Evolutionary conservation across 2,329 filamentous ascomycete species (phyloP), one percentile per base, ranked within the genome.

Genomic region (Akanthomyces lecanii): DNA sequence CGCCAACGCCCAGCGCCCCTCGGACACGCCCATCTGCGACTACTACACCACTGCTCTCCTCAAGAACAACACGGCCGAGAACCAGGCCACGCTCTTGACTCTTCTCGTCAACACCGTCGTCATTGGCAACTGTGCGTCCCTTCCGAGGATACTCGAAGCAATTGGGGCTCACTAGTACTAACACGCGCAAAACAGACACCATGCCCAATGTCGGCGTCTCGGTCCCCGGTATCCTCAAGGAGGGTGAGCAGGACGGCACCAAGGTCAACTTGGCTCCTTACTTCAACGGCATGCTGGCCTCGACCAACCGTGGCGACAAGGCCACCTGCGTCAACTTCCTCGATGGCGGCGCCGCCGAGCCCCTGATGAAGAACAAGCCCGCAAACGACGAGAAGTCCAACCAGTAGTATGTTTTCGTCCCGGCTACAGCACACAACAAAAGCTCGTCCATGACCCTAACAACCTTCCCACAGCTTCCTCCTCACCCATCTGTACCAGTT

Each of bases 71-170:
- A 86, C 81, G 44, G 81, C 82, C 21, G 78, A 76, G 36, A 87
- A 85, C 71, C 85, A 88, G 71, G 74, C 78, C 61, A 81, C 78
- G 0, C 75, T 87, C 2, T 68, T 88, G 68, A 84, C 80, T 2
- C 74, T 84, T 1, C 71, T 88, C 4, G 84, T 88, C 68, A 87
- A 87, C 73, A 87, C 84, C 7, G 85, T 81, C 23, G 83, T 87
- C 65, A 85, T 86, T 67, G 85, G 85, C n/a, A 86, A 85, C 72
- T 85, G 80, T 81, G 70, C 67, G 77, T 65, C 12, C 8, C 16
- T 2, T 1, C 10, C 16, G 6, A 30, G 28, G 28, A 30, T 4
- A 6, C 28, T 30, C 6, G 4, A 30, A 30, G 28, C 2, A n/a
- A 30, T 28, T 38, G 42, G 42, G 10, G 5, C 7, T 40, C 38